Evolutionary conservation across 176 grass and related monocot species (phyloP).

Genomic region (Oryza punctata): DNA sequence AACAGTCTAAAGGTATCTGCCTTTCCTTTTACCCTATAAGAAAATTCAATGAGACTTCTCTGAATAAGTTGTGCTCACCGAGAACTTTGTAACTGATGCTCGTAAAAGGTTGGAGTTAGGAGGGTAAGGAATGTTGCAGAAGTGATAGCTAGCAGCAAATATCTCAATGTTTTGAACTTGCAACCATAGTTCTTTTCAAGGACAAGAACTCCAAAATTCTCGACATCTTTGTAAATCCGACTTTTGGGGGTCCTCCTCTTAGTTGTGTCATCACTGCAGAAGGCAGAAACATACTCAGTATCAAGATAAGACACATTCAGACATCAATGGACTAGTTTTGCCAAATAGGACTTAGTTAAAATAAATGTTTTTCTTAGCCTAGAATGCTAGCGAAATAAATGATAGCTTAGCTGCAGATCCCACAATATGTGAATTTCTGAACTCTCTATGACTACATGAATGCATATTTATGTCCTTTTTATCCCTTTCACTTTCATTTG

Average conservation of each 20-base stretch:
- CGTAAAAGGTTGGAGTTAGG: constrained; percentile 64
- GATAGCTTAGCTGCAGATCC: constrained; percentile 10
- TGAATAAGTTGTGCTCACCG: constrained; percentile 39
- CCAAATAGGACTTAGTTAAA: constrained; percentile 20
- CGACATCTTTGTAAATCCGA: constrained; percentile 69
- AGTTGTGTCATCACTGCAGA: constrained; percentile 61
- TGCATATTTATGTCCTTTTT: constrained; percentile 22
- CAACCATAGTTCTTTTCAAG: constrained; percentile 60
- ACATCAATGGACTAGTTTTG: constrained; percentile 10
- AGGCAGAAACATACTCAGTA: constrained; percentile 34
- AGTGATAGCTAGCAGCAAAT: constrained; percentile 68
- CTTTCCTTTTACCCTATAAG: background rate
- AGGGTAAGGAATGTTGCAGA: constrained; percentile 74
- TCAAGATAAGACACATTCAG: constrained; percentile 19
- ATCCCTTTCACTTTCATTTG: constrained; percentile 40
- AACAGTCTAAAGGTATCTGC: background rate
- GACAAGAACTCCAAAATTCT: constrained; percentile 72
- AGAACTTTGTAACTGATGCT: constrained; percentile 58
- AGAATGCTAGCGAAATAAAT: constrained; percentile 15
- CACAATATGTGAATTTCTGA: constrained; percentile 25
- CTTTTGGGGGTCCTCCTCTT: constrained; percentile 68
- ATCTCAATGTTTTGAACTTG: constrained; percentile 77
- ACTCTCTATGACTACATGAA: constrained; percentile 20
- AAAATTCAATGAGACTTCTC: constrained; percentile 12
- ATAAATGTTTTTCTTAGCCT: background rate